Base-by-base conservation (phyloP, 495 filamentous ascomycete genomes). In the Xanthoparmelia taractica region DNA sequence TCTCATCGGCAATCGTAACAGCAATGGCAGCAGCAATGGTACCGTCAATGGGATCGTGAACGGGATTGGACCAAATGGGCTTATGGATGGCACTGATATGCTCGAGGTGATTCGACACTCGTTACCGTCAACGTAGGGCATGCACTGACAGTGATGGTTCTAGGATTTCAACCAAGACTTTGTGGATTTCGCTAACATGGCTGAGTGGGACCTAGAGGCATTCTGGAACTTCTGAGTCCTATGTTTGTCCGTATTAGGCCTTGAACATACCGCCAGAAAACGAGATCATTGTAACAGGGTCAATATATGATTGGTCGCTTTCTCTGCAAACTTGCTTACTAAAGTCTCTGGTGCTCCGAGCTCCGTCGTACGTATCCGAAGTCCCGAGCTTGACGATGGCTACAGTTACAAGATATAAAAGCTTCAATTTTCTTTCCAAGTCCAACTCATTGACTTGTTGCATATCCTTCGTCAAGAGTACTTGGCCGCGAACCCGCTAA, bases 171-270 rank as follows among this genome's bases (percentile, higher is more conserved):
- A 29, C 52, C 60, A 63, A 57, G 50, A 57, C 1, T 38, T 63
- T 23, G 60, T 63, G 0, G 60, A 63, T 56, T 52, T 63, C 29
- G 57, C 60, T 13, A 47, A 63, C 8, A 57, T 63, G 5, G 27
- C 60, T 12, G 60, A 37, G n/a, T 63, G 60, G 60, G 60, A 63
- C 33, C 52, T 63, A 10, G 60, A 63, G 12, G 52, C 60, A 15
- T 63, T 63, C 10, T 63, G 60, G 60, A 63, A 63, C 15, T 63
- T 63, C n/a, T 62, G 20, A 41, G 8, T 1, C 8, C 20, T 2
- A 18, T 33, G 48, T 36, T 4, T 2, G 52, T 50, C 47, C 41
- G 34, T 23, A 25, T 12, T 7, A 34, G 4, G 12, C 29, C 25
- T 47, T 40, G 38, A 38, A 59, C 37, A 33, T 31, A 45, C 34